Conservation (phyloP, 2,329 filamentous ascomycete species). For the Colletotrichum aenigma region DNA sequence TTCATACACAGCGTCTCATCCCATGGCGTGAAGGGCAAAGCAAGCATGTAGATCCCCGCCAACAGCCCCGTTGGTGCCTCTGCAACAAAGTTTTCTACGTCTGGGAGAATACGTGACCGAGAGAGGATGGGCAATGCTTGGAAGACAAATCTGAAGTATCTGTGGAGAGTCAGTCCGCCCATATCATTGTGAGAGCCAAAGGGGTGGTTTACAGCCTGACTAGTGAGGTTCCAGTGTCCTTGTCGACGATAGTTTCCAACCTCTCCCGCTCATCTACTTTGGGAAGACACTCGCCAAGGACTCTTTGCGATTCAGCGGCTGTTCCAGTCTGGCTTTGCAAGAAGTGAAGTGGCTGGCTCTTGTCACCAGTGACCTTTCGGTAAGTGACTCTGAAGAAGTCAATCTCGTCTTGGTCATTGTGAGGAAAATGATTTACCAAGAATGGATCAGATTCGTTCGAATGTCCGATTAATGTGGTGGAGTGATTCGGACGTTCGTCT, state of each 20-base stretch:
- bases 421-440: neutral
- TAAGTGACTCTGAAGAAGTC: neutral
- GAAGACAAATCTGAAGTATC: neutral
- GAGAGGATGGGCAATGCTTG: neutral
- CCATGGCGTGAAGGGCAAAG: neutral
- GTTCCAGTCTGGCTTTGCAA: neutral
- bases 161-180: neutral
- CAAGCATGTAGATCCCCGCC: neutral
- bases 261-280: neutral
- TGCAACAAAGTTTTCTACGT: neutral
- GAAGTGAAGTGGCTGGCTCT: neutral
- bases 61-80: neutral
- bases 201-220: neutral
- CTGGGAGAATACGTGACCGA: neutral
- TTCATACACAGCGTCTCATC: neutral
- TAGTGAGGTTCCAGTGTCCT: neutral
- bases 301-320: neutral
- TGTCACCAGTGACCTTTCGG: neutral
- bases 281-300: neutral
- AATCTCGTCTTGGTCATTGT: neutral
- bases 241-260: neutral
- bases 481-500: neutral
- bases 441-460: neutral
- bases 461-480: neutral
- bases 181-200: neutral